Evolutionary conservation across 805 yeast species (phyloP).

Genomic region (Candida qinlingensis): DNA sequence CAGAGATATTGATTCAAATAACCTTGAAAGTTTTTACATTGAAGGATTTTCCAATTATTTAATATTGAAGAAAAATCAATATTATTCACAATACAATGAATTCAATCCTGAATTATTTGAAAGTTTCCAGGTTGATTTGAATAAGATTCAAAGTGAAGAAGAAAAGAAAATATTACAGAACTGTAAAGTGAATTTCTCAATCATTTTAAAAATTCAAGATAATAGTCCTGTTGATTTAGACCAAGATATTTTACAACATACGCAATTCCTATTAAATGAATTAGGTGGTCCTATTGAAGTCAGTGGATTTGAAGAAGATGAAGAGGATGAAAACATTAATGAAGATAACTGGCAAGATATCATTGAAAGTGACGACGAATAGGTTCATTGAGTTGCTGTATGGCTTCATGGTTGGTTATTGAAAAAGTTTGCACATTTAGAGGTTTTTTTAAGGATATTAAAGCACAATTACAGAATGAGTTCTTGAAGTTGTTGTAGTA

Average conservation of each 20-base stretch:
- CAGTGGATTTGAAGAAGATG: constrained; percentile 45
- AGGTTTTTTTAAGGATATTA: neutral
- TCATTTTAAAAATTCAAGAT: constrained; percentile 6
- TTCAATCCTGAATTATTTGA: constrained; percentile 24
- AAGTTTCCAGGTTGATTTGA: constrained; percentile 10
- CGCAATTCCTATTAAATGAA: constrained; percentile 42
- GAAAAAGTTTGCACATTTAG: neutral
- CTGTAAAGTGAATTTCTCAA: constrained; percentile 8
- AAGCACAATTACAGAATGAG: neutral
- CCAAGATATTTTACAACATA: constrained; percentile 52
- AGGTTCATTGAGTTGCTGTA: neutral
- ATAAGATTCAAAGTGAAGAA: constrained; percentile 1
- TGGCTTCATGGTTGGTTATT: too few relatives aligned
- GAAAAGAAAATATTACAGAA: constrained; percentile 3
- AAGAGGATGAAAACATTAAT: constrained; percentile 27
- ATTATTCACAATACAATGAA: constrained; percentile 9
- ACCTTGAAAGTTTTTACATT: constrained; percentile 75
- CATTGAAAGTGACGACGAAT: constrained; percentile 34
- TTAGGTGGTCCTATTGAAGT: constrained; percentile 67
- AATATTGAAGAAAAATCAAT: constrained; percentile 32
- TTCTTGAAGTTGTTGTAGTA: constrained; percentile 4
- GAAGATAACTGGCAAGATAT: constrained; percentile 49
- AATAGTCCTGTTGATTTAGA: constrained; percentile 37
- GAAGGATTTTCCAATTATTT: constrained; percentile 73
- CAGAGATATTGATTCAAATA: constrained; percentile 78